Base-by-base conservation (phyloP, 208 protist genomes). In the Leishmania braziliensis region DNA sequence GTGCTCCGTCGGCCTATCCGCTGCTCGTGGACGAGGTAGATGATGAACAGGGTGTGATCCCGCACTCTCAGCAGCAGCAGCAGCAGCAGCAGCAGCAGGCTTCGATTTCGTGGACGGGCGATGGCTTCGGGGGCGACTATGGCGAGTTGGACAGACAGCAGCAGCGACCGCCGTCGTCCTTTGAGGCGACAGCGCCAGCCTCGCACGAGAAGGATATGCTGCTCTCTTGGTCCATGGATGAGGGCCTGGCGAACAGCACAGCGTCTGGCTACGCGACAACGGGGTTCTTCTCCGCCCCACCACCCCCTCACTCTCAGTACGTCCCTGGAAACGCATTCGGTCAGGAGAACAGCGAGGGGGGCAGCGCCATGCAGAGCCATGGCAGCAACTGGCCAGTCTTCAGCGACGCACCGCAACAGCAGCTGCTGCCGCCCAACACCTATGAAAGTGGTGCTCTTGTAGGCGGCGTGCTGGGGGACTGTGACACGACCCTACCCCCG, bases 151-250 rank as follows among this genome's bases (percentile, higher is more conserved):
- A 43, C 56, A 48, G 36, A 56, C 39, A 16, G 48, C 76, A 62
- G 78, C 78, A 26, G 70, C 66, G 10, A 46, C 51, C 10, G n/a
- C 53, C 58, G 20, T 14, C 53, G 1, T 20, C 60, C 16, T 74
- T 73, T 33, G 39, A 71, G 14, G 70, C 43, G 23, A 29, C 26
- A 10, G 70, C 66, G 39, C 8, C 76, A 46, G 51, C 77, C 4
- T 58, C 60, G 12, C 66, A 36, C 14, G 77, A 82, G 33, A 77
- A 51, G 29, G 82, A 77, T 29, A 74, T 65, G 23, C 48, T 85
- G 60, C 82, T 85, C 36, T 85, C 82, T 18, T 85, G 68, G 78
- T 73, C 70, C 1, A 82, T 75, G 78, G 54, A 73, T 48, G 51
- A 80, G 51, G 75, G 75, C 65, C 65, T 84, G 66, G 56, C 75